Conservation (phyloP, 2,329 filamentous ascomycete species). For the Talaromyces sp. region DNA sequence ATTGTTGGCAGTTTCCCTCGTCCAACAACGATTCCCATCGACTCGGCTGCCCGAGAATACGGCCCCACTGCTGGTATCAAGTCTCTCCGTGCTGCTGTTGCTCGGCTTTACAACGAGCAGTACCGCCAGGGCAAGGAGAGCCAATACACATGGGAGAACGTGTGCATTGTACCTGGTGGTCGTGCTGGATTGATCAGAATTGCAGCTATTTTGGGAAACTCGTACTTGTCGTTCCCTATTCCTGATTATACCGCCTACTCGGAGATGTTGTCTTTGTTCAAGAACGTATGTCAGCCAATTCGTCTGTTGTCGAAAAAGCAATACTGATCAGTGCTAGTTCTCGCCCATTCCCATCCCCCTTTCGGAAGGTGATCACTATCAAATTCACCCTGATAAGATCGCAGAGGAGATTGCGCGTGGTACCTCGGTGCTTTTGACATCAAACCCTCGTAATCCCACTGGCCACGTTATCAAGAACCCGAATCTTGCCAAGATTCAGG, state of each 20-base stretch:
- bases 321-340: constrained; percentile 54
- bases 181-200: constrained; percentile 91
- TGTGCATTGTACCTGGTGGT: constrained; percentile 91
- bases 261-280: constrained; percentile 93
- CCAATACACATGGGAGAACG: constrained; percentile 96
- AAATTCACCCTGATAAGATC: constrained; percentile 91
- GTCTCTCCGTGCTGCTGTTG: constrained; percentile 81
- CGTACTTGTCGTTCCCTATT: constrained; percentile 90
- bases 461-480: constrained; percentile 82
- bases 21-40: constrained; percentile 74
- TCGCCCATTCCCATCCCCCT: constrained; percentile 83
- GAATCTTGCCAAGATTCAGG: constrained; percentile 84
- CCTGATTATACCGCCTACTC: constrained; percentile 97
- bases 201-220: constrained; percentile 87
- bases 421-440: constrained; percentile 84
- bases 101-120: constrained; percentile 87
- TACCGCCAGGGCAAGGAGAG: constrained; percentile 83
- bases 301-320: neutral
- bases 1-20: constrained; percentile 86
- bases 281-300: constrained; percentile 55
- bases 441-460: constrained; percentile 92
- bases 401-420: constrained; percentile 85
- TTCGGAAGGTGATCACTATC: constrained; percentile 80
- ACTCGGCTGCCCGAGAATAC: constrained; percentile 78
- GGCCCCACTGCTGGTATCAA: constrained; percentile 93